These are phyloP conservation scores for Colletotrichum eleusines DNA, from an alignment of 2,329 filamentous ascomycete species.

Conservation along the genomic window DNA sequence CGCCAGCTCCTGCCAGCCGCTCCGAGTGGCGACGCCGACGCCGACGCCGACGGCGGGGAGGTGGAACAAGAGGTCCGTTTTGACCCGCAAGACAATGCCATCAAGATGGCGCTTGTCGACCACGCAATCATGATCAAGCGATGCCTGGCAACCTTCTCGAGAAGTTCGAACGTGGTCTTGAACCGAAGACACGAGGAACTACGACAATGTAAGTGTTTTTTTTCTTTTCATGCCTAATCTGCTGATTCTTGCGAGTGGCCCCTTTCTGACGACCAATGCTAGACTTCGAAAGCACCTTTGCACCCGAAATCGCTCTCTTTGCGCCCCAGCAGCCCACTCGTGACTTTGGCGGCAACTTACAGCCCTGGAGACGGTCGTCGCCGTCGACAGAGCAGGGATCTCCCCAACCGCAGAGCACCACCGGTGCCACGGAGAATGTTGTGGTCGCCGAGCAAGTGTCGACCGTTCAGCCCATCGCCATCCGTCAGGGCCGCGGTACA, in stretches of 20 bases:
- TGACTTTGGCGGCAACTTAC: slow-evolving; percentile 57
- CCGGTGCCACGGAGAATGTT: slow-evolving; percentile 51
- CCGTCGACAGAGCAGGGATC: slow-evolving; percentile 55
- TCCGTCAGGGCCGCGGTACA: slow-evolving; percentile 63
- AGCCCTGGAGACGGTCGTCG: slow-evolving; percentile 64
- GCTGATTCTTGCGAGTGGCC: background rate
- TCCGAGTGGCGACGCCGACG: slow-evolving; percentile 40
- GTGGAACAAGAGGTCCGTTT: slow-evolving; percentile 63
- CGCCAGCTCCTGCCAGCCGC: slow-evolving; percentile 75
- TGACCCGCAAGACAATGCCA: slow-evolving; percentile 77
- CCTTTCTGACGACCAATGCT: slow-evolving; percentile 35
- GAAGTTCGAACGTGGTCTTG: slow-evolving; percentile 71
- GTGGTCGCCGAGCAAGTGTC: slow-evolving; percentile 62
- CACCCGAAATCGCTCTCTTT: slow-evolving; percentile 74
- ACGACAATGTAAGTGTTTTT: slow-evolving; percentile 68
- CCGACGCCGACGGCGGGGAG: slow-evolving; percentile 50
- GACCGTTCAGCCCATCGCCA: slow-evolving; percentile 62
- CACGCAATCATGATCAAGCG: slow-evolving; percentile 90
- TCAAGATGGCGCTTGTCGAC: slow-evolving; percentile 88
- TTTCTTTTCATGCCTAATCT: background rate
- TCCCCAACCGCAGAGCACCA: slow-evolving; percentile 49
- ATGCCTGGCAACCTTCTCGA: slow-evolving; percentile 77
- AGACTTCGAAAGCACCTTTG: slow-evolving; percentile 74
- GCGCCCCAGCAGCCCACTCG: slow-evolving; percentile 61
- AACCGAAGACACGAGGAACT: slow-evolving; percentile 70